A percentile compares a stretch with the other conserved stretches of the same genome.
Conservation (phyloP, 495 filamentous ascomycete species). For the Aspergillus kassunensis region DNA sequence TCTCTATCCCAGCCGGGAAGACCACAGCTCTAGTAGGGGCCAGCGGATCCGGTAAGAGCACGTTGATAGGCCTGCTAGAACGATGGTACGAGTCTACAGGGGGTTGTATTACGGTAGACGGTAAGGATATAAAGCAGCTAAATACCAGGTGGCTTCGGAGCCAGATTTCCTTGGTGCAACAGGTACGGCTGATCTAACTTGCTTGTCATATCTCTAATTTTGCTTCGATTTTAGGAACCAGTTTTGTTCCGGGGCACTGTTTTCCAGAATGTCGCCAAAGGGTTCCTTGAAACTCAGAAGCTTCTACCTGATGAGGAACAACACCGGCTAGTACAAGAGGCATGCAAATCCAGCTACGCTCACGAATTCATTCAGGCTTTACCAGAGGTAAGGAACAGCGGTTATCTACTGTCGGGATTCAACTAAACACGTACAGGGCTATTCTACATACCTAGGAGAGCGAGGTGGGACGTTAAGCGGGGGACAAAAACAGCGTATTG, state of each 20-base stretch:
- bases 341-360: conserved; percentile 85
- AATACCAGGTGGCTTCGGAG: conserved; percentile 90
- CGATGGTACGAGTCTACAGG: conserved; percentile 86
- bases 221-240: conserved; percentile 55
- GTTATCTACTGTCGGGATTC: neutral
- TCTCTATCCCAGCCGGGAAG: conserved; percentile 39
- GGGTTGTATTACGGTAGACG: conserved; percentile 76
- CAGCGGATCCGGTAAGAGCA: conserved; percentile 79
- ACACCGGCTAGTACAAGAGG: conserved; percentile 65
- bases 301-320: conserved; percentile 56
- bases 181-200: neutral
- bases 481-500: conserved; percentile 94
- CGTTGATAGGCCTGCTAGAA: conserved; percentile 86
- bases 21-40: conserved; percentile 45
- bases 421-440: conserved; percentile 53
- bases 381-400: conserved; percentile 35
- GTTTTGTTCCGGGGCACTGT: conserved; percentile 75
- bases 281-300: conserved; percentile 75
- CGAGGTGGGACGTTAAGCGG: conserved; percentile 88
- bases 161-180: conserved; percentile 74
- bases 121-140: conserved; percentile 69
- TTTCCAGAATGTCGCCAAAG: conserved; percentile 80
- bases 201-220: neutral
- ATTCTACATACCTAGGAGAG: conserved; percentile 92
- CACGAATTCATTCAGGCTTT: conserved; percentile 81